phyloP scores from a whole-genome alignment of 148 eudicot species.

The Cornus controversa region DNA sequence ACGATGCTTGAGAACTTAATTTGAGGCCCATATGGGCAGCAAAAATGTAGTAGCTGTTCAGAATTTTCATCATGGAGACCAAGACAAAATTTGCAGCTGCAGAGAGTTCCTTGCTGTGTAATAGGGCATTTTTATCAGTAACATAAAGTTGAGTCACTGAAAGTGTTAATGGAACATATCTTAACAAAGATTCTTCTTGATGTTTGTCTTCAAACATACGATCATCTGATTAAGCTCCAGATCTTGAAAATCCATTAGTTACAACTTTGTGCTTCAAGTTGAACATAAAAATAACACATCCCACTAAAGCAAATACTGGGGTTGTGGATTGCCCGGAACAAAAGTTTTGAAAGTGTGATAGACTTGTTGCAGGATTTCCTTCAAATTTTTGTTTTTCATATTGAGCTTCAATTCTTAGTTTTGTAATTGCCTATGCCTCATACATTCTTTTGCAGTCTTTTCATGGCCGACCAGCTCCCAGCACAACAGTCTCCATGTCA shows the following conservation, averaged over 20 bases:
- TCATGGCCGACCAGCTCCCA: conserved; percentile 40
- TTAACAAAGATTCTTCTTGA: not conserved
- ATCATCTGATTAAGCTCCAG: not conserved
- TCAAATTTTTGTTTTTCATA: not conserved
- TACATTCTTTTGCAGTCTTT: conserved; percentile 30
- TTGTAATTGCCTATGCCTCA: not conserved
- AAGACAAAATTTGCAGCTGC: not conserved
- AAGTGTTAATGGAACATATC: not conserved
- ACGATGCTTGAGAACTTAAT: not conserved
- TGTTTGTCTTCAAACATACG: not conserved
- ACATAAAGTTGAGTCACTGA: not conserved
- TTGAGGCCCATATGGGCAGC: not conserved
- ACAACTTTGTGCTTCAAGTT: not conserved
- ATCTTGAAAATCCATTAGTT: not conserved
- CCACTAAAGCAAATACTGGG: not conserved
- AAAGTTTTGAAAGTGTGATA: not conserved
- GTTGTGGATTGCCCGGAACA: not conserved
- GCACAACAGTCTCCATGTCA: conserved; percentile 38
- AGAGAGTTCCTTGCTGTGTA: not conserved
- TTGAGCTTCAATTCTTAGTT: not conserved
- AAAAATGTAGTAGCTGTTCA: not conserved
- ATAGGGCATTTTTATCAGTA: not conserved
- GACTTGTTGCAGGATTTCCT: not conserved
- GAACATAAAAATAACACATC: not conserved
- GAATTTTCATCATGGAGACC: not conserved